Evolutionary conservation across 352 stramenopile species (phyloP), one percentile per base, ranked within the genome.

Genomic region (Blastocystis hominis): DNA sequence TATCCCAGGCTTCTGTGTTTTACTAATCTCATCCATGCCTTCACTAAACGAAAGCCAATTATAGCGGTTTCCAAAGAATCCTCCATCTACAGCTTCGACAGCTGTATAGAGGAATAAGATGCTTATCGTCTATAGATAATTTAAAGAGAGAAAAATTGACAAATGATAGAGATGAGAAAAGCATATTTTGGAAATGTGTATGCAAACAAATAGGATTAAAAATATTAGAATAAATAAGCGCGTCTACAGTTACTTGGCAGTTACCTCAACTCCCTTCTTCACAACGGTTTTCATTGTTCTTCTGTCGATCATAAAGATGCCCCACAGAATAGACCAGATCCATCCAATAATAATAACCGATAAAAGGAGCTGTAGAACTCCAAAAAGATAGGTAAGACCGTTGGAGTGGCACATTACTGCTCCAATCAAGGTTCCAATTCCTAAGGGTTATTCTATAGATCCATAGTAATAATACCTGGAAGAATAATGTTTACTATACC

Each of bases 321-420:
- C 72, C 72, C 72, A 84, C 2, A 84, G n/a, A 53, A 84, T 84
- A 10, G 72, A 64, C 72, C 72, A 84, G 34, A 84, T 3, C 47
- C 47, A 84, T 0, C 72, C 72, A 46, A 84, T 64, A 24, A 84
- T 46, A 6, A 84, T 36, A 1, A 40, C 24, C 5, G 72, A 44
- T 15, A 84, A 47, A 9, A 84, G 40, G 13, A 84, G 44, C 53
- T 84, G 72, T 34, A 84, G 72, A 42, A 84, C 7, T 66, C 72
- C 72, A 42, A 84, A 50, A 2, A 84, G 55, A 66, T 84, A 84
- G n/a, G 72, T 53, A 13, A 44, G 36, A 36, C 56, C 2, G 7
- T 68, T 66, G 20, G 44, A 9, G 13, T 53, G 34, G 20, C n/a
- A 50, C 20, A 84, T 84, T 2, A n/a, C 17, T 30, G 72, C 72